Base-by-base conservation (phyloP, 768 basidiomycete species). In the Botryobasidium botryosum region DNA sequence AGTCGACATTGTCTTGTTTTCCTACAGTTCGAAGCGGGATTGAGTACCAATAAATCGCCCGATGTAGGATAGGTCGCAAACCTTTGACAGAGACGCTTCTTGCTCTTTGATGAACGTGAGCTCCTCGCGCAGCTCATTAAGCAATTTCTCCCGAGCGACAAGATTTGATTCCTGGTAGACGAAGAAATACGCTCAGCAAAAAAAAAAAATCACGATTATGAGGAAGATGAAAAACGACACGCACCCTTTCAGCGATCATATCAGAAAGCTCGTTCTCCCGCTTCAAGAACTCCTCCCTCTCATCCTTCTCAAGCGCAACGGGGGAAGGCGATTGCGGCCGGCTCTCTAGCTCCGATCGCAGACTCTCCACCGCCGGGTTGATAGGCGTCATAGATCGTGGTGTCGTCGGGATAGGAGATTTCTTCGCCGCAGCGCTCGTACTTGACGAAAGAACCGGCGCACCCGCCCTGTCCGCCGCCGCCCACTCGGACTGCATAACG, bases 251-350 rank as follows among this genome's bases (percentile, higher is more conserved):
- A 3, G 86, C 85, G 35, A 99, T 68, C 52, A 77, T 69, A 61
- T 99, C 94, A 49, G 79, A 91, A 45, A 99, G 68, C 61, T 99
- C 94, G 54, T 97, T 97, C 70, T 99, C 94, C 50, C 94, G 64
- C 58, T 75, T 77, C 62, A 99, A 63, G 71, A 97, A 99, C 43
- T 97, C 94, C 52, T 99, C 94, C 47, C 91, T 68, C 64, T 99
- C 94, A 55, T 97, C 94, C 66, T 90, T 88, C 51, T 94, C 91
- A 52, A 97, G 59, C 18, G 79, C 77, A 44, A 82, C 69, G 33
- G 81, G 81, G 5, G 84, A 85, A 12, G 92, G 94, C 13, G 94
- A 97, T 58, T 85, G 82, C 21, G 92, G 90, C 45, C 94, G 67
- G 56, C 82, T 86, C 47, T 82, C 79, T 31, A 84, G 85, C 1